A percentile compares a stretch with the other conserved stretches of the same genome.
phyloP scores from a whole-genome alignment of 805 yeast species.

The Komagataella ulmi region DNA sequence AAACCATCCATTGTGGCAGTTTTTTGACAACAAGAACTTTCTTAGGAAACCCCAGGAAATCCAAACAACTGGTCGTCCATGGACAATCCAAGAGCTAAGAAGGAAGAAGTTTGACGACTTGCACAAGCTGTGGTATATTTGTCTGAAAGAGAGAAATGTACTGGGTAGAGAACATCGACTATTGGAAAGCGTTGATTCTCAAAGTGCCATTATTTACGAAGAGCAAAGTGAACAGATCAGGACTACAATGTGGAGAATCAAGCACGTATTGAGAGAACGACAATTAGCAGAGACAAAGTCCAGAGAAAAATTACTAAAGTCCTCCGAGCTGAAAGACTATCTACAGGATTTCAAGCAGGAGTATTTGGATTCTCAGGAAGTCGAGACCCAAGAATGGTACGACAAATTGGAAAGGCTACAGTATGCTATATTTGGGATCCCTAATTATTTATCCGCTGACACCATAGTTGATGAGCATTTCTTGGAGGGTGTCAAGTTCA shows the following conservation, averaged over 20 bases:
- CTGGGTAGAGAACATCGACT: constrained; percentile 65
- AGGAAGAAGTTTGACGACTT: constrained; percentile 85
- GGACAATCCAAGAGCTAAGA: constrained; percentile 84
- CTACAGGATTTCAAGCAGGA: constrained; percentile 41
- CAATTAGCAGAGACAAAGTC: constrained; percentile 57
- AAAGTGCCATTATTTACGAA: constrained; percentile 9
- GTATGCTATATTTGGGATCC: constrained; percentile 74
- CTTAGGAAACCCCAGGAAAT: constrained; percentile 46
- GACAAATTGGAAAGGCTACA: constrained; percentile 70
- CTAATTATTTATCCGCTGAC: constrained; percentile 48
- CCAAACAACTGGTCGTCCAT: constrained; percentile 49
- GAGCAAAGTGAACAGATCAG: constrained; percentile 29
- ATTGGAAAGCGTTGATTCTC: constrained; percentile 15
- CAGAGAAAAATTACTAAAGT: constrained; percentile 23
- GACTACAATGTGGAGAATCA: constrained; percentile 64
- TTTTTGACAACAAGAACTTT: constrained; percentile 53
- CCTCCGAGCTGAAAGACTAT: constrained; percentile 29
- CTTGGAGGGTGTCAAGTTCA: constrained; percentile 50
- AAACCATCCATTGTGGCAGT: constrained; percentile 93
- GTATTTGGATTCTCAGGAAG: constrained; percentile 44
- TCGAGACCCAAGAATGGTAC: constrained; percentile 41
- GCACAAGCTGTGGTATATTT: constrained; percentile 83
- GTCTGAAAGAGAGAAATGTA: constrained; percentile 71
- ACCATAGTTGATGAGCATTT: constrained; percentile 46
- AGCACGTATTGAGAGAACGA: constrained; percentile 81